phyloP scores from a whole-genome alignment of 805 yeast species.

The Candida succiphila region DNA sequence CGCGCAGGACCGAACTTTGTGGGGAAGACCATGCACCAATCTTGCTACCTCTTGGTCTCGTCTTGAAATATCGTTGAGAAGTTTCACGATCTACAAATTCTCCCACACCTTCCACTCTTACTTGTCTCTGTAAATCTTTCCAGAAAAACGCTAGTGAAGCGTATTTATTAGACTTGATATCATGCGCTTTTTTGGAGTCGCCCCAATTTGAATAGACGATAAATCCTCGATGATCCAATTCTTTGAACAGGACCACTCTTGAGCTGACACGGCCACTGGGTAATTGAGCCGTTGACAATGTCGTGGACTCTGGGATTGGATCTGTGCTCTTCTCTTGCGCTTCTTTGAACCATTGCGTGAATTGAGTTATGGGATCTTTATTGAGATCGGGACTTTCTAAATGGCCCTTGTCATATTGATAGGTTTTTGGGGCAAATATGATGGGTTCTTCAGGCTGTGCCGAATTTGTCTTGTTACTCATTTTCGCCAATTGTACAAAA shows the following conservation, averaged over 20 bases:
- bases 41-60: slow-evolving; percentile 88
- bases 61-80: slow-evolving; percentile 65
- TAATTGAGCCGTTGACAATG: slow-evolving; percentile 77
- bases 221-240: slow-evolving; percentile 77
- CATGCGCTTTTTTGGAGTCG: slow-evolving; percentile 70
- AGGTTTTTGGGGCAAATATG: slow-evolving; percentile 71
- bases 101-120: slow-evolving; percentile 80
- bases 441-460: slow-evolving; percentile 15
- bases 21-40: slow-evolving; percentile 98
- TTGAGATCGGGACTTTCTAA: slow-evolving; percentile 44
- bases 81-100: slow-evolving; percentile 68
- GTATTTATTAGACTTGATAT: slow-evolving; percentile 59
- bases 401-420: slow-evolving; percentile 69
- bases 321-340: slow-evolving; percentile 48
- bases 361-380: slow-evolving; percentile 63
- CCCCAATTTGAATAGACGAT: slow-evolving; percentile 90
- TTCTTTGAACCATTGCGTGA: slow-evolving; percentile 76
- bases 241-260: slow-evolving; percentile 79
- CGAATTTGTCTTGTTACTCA: not conserved
- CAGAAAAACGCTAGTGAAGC: slow-evolving; percentile 88
- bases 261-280: slow-evolving; percentile 90
- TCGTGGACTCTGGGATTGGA: slow-evolving; percentile 72
- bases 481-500: too few relatives aligned
- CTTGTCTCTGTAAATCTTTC: slow-evolving; percentile 86
- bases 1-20: slow-evolving; percentile 59